Base-by-base conservation (phyloP, 108 stramenopile genomes). In the Pelagomonas calceolata region DNA sequence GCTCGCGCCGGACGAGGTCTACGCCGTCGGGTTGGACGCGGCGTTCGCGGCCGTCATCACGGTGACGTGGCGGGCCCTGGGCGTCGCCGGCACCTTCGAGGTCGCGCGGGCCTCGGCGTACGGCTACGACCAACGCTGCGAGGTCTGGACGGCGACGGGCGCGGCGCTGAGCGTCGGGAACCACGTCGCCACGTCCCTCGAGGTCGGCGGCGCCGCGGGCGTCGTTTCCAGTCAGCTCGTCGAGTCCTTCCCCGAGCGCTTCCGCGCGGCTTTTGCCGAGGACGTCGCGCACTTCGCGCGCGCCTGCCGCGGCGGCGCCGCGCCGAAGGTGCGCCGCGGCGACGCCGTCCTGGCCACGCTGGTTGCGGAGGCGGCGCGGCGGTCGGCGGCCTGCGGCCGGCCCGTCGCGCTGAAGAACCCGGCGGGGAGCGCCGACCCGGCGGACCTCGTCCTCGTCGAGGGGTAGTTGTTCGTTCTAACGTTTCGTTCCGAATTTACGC, bases 81-180 rank as follows among this genome's bases (percentile, higher is more conserved):
- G 82, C 30, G 64, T 74, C 4, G 71, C 82, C 18, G 80, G 73
- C 0, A 83, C 79, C 18, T 43, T 84, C 34, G 67, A 69, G 21
- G 46, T 87, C 71, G 81, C 76, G 66, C 81, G 89, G 29, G 76
- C 74, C 1, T 81, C 89, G 12, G 73, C 75, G 30, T 88, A 84
- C 66, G 89, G 89, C 12, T 90, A 90, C 67, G 89, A 90, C 76
- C 89, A 90, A 71, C 80, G 89, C 37, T 85, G 84, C 72, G 89
- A 90, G 70, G 43, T 90, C 4, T 88, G 85, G 70, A 87, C 86
- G 0, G 73, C 74, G 34, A n/a, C 65, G 7, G 65, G 64, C 64
- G 88, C 86, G 10, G 67, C 82, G 9, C 78, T 80, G 0, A 68
- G 68, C 60, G 79, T 88, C 0, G 75, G 70, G 17, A 88, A 90